These are phyloP conservation scores for Apiospora pterosperma DNA, from an alignment of 2,329 filamentous ascomycete species.

Conservation along the genomic window DNA sequence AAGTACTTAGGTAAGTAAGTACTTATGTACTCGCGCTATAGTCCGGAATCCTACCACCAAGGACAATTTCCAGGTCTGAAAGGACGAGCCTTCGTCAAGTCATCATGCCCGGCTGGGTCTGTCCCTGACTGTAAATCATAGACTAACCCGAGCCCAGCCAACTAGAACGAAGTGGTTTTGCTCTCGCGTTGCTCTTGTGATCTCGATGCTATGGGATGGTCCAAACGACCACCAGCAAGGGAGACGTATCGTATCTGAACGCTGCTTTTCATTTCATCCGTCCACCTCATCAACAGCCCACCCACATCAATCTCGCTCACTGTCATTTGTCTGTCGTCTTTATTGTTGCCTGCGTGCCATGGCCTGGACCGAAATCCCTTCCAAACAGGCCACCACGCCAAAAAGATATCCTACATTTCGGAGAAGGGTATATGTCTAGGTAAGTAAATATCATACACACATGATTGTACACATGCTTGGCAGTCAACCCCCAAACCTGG, in stretches of 20 bases:
- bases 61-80: conserved; percentile 53
- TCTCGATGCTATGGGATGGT: conserved; percentile 48
- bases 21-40: conserved; percentile 64
- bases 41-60: conserved; percentile 58
- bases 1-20: too few species aligned
- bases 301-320: neutral
- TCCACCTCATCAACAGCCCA: too few species aligned
- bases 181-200: conserved; percentile 60
- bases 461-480: conserved; percentile 20
- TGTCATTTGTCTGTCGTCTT: too few species aligned
- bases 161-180: conserved; percentile 25
- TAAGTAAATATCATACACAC: conserved; percentile 33
- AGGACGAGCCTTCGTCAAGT: conserved; percentile 45
- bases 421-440: conserved; percentile 37
- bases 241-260: conserved; percentile 66
- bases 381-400: conserved; percentile 10
- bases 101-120: conserved; percentile 13
- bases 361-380: conserved; percentile 9
- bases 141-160: conserved; percentile 20
- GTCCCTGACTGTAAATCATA: conserved; percentile 11
- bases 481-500: too few species aligned
- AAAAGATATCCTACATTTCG: conserved; percentile 15
- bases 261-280: conserved; percentile 28
- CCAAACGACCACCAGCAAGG: conserved; percentile 33
- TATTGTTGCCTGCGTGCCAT: neutral